Conservation (phyloP, 2,329 filamentous ascomycete species). For the Ploettnerulaceae sp. region DNA sequence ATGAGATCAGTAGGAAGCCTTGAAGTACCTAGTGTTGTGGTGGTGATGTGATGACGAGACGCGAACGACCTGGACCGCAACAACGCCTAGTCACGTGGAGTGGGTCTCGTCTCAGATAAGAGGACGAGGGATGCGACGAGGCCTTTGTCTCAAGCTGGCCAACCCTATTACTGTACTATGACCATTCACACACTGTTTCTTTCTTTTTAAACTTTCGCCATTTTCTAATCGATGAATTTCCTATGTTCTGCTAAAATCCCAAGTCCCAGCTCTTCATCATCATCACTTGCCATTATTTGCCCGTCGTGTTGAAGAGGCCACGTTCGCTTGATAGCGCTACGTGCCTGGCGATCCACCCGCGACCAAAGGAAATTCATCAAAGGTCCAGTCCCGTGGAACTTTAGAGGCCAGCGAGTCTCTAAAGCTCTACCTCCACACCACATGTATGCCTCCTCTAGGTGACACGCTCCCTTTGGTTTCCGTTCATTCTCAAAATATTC, state of each 20-base stretch:
- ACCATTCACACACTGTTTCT: neutral
- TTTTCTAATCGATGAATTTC: neutral
- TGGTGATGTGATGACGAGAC: no score
- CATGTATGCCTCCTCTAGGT: slow-evolving; percentile 41
- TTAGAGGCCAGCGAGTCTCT: slow-evolving; percentile 33
- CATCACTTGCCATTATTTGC: slow-evolving; percentile 1
- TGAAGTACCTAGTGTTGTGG: no score
- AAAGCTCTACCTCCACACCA: slow-evolving; percentile 24
- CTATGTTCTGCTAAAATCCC: neutral
- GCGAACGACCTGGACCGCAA: no score
- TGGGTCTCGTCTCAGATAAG: neutral
- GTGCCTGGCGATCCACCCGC: slow-evolving; percentile 18
- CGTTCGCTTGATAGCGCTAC: slow-evolving; percentile 23
- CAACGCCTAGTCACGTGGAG: no score
- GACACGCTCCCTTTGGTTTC: slow-evolving; percentile 34
- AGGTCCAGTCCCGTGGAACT: slow-evolving; percentile 13
- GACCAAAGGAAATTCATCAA: neutral
- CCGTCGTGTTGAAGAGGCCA: slow-evolving; percentile 24
- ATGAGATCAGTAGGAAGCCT: no score
- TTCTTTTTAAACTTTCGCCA: slow-evolving; percentile 1
- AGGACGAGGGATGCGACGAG: neutral
- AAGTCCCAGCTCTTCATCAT: neutral
- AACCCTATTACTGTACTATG: neutral
- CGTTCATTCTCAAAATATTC: slow-evolving; percentile 22
- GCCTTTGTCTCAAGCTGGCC: slow-evolving; percentile 6